These are phyloP conservation scores for Puccinia brachypodii DNA, from an alignment of 1,284 basidiomycete genomes.

Conservation along the genomic window DNA sequence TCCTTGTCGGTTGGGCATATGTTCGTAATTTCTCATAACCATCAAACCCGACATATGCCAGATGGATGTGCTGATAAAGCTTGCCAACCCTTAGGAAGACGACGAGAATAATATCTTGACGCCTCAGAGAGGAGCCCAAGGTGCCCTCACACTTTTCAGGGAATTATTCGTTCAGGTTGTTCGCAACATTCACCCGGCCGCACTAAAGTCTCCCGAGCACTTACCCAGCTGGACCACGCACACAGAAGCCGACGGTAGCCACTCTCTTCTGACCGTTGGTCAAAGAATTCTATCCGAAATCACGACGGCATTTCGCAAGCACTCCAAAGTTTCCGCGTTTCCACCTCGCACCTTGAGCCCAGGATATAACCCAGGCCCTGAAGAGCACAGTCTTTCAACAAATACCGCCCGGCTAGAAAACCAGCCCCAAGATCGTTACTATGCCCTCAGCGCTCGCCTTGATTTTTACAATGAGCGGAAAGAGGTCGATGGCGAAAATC, in stretches of 20 bases:
- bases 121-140: constrained; percentile 50
- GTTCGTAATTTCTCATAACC: constrained; percentile 20
- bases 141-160: constrained; percentile 52
- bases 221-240: constrained; percentile 49
- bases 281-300: constrained; percentile 52
- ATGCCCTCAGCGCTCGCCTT: constrained; percentile 40
- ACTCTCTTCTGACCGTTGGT: constrained; percentile 51
- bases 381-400: constrained; percentile 47
- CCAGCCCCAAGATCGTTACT: constrained; percentile 39
- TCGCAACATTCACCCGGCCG: constrained; percentile 49
- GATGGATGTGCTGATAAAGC: background rate
- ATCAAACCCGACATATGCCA: background rate
- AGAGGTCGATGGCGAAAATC: background rate
- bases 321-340: constrained; percentile 48
- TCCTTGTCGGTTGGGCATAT: constrained; percentile 52
- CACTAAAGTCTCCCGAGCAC: constrained; percentile 43
- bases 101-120: constrained; percentile 43
- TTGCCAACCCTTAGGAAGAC: constrained; percentile 43
- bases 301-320: constrained; percentile 49
- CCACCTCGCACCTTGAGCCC: constrained; percentile 14
- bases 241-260: constrained; percentile 50
- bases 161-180: constrained; percentile 51
- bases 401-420: constrained; percentile 46
- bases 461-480: background rate
- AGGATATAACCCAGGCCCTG: background rate